These are phyloP conservation scores for Colletotrichum eleusines DNA, from an alignment of 2,329 filamentous ascomycete genomes.

Conservation along the genomic window DNA sequence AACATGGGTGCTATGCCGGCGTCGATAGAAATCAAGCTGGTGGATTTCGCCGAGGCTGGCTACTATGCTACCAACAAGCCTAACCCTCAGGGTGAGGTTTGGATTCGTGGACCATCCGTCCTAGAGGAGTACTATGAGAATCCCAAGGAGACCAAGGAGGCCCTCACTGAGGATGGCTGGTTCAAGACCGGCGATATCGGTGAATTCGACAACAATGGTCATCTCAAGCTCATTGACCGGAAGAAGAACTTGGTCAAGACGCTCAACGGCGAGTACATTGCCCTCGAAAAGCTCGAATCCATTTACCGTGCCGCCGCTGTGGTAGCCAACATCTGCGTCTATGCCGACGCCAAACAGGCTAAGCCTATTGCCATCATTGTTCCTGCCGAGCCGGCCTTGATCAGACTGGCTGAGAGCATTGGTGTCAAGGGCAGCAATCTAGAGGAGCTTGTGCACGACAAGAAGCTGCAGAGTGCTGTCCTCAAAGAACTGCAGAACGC, in stretches of 20 bases:
- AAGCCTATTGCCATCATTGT: slow-evolving; percentile 70
- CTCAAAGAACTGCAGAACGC: slow-evolving; percentile 73
- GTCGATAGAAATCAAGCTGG: slow-evolving; percentile 84
- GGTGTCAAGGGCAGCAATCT: slow-evolving; percentile 65
- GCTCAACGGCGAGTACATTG: slow-evolving; percentile 84
- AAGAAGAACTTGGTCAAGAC: slow-evolving; percentile 94
- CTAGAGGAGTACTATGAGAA: slow-evolving; percentile 82
- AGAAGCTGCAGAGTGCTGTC: slow-evolving; percentile 73
- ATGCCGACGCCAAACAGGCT: slow-evolving; percentile 62
- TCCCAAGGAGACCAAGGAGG: slow-evolving; percentile 78
- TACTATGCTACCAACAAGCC: slow-evolving; percentile 83
- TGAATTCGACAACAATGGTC: slow-evolving; percentile 78
- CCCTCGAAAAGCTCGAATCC: slow-evolving; percentile 77
- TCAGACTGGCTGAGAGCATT: slow-evolving; percentile 61
- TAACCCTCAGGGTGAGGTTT: slow-evolving; percentile 85
- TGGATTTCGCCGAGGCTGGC: slow-evolving; percentile 86
- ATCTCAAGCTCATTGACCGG: slow-evolving; percentile 82
- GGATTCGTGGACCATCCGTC: slow-evolving; percentile 83
- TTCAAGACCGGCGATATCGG: slow-evolving; percentile 91
- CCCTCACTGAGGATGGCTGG: slow-evolving; percentile 81
- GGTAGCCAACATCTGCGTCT: slow-evolving; percentile 69
- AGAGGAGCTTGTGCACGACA: slow-evolving; percentile 76
- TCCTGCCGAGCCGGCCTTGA: slow-evolving; percentile 66
- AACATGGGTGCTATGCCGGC: slow-evolving; percentile 81
- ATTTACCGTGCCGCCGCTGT: slow-evolving; percentile 64